Evolutionary conservation across 495 filamentous ascomycete genomes (phyloP), one percentile per base, ranked within the genome.

Genomic region (Talaromyces stipitatus): DNA sequence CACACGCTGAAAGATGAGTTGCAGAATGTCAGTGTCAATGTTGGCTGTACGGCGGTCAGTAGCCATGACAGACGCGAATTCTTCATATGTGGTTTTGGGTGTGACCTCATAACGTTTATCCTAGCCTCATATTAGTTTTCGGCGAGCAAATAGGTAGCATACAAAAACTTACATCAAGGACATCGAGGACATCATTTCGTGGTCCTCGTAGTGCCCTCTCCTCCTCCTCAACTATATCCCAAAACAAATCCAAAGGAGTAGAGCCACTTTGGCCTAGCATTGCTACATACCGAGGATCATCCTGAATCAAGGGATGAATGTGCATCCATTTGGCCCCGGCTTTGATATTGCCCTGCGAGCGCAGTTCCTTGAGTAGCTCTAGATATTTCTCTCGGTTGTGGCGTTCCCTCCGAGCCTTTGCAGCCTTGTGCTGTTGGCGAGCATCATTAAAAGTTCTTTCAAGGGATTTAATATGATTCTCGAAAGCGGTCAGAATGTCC

Each of bases 191-290:
- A 64, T 91, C 84, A 67, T 95, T 95, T 28, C 92, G 81, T 48
- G 85, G 87, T 50, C 82, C 82, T 41, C 95, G 86, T 14, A 97
- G 73, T 18, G 85, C 83, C 50, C 87, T 82, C 59, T 97, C 91
- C 70, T 96, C 91, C 69, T 97, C 92, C 66, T 96, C 92, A 14
- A 97, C 82, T 50, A 91, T 79, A 71, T 99, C 95, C 92, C 95
- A 96, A 72, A 97, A 96, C 8, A 99, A 76, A 57, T 99, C 94
- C 58, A 96, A 77, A n/a, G 92, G 89, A 4, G 83, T 88, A 3
- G 94, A 97, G 53, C 95, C 95, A 41, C 83, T 65, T 62, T 94
- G 90, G 43, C 92, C 94, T 28, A 94, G 81, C 74, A 96, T 88
- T 48, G 83, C 88, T 64, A 77, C 80, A 72, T 95, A 97, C 56